phyloP scores from a whole-genome alignment of 2,329 filamentous ascomycete species.

The Coniochaeta sp. region DNA sequence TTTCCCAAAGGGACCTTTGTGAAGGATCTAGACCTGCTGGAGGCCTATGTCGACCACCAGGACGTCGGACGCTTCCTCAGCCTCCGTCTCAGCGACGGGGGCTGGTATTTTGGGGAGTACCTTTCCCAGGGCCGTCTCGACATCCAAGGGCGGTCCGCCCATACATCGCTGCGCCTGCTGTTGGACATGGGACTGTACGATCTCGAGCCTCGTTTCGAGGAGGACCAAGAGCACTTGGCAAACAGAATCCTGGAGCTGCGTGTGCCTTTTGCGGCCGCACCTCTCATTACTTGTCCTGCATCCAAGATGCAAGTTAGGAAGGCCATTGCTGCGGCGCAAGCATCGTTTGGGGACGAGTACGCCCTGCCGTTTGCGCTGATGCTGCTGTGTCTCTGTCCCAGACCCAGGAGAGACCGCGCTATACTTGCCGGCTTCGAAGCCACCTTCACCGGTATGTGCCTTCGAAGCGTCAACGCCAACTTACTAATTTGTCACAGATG shows the following conservation, averaged over 20 bases:
- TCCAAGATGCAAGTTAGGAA: neutral
- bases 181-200: neutral
- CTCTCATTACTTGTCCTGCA: neutral
- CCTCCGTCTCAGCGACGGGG: neutral
- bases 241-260: neutral
- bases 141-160: neutral
- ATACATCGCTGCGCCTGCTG: neutral
- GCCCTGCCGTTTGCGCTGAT: neutral
- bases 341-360: neutral
- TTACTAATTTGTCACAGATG: neutral
- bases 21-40: neutral
- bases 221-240: neutral
- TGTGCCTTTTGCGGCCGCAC: neutral
- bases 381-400: neutral
- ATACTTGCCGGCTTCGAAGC: neutral
- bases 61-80: neutral
- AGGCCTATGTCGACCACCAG: neutral
- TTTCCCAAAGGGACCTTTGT: neutral
- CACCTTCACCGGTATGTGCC: neutral
- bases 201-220: neutral
- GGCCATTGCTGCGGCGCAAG: neutral
- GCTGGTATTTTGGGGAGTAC: slow-evolving; percentile 1
- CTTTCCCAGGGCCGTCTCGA: neutral
- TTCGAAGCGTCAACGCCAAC: neutral
- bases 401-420: neutral